These are phyloP conservation scores for Tephrocybe sp. DNA, from an alignment of 768 basidiomycete genomes.

Conservation along the genomic window DNA sequence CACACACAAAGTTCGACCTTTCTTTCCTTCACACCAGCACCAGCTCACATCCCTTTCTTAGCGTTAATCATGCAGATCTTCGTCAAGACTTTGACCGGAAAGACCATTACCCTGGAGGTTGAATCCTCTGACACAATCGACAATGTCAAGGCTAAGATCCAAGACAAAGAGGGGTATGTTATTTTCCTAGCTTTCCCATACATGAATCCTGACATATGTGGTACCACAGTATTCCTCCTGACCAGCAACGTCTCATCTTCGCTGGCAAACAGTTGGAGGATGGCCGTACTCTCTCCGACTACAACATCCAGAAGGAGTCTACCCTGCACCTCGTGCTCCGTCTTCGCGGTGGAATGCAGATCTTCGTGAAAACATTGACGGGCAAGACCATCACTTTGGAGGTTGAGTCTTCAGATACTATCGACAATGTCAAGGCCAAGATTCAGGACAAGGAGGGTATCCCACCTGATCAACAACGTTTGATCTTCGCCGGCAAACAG, in stretches of 20 bases:
- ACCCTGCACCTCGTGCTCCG: constrained; percentile 8
- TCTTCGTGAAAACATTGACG: constrained; percentile 30
- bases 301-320: constrained; percentile 10
- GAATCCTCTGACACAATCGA: constrained; percentile 10
- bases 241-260: constrained; percentile 12
- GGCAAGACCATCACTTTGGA: constrained; percentile 22
- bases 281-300: constrained; percentile 7
- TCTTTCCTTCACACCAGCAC: too few species aligned
- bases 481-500: constrained; percentile 20
- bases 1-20: background rate
- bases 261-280: constrained; percentile 10
- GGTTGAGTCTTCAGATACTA: constrained; percentile 21
- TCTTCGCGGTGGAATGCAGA: constrained; percentile 14
- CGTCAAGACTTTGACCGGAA: constrained; percentile 16
- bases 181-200: too few species aligned
- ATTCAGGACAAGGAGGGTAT: constrained; percentile 27
- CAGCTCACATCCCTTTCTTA: background rate
- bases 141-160: constrained; percentile 13
- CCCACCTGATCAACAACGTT: constrained; percentile 19
- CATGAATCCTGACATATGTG: background rate
- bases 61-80: constrained; percentile 19
- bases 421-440: constrained; percentile 21
- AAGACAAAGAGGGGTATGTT: constrained; percentile 12
- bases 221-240: constrained; percentile 8
- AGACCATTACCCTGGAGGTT: constrained; percentile 13